Percentiles rank a stretch among this genome's conserved stretches.
Evolutionary conservation across 441 rosid species (phyloP).

Genomic region (Eruca vesicaria): DNA sequence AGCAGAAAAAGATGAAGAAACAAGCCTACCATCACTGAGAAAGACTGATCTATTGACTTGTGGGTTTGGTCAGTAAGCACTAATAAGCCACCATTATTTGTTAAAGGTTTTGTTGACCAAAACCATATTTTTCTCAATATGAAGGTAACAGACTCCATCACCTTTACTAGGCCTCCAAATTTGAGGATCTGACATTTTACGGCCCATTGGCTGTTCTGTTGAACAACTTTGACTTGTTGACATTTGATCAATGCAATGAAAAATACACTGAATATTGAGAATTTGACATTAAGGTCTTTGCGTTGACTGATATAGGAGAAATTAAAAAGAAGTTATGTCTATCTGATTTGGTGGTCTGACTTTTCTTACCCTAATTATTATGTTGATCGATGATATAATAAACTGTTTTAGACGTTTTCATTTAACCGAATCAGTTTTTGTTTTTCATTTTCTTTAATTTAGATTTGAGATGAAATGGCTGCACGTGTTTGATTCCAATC

Average conservation of each 20-base stretch:
- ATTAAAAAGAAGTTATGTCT: not conserved
- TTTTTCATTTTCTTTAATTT: not conserved
- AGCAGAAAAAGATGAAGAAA: not conserved
- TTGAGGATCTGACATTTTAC: not conserved
- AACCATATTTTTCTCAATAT: slow-evolving; percentile 15
- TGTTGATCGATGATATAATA: not conserved
- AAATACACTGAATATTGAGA: not conserved
- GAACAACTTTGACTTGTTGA: not conserved
- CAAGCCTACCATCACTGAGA: not conserved
- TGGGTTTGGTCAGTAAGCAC: slow-evolving; percentile 36
- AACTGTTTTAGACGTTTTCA: not conserved
- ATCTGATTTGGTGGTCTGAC: not conserved
- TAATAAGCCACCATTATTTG: slow-evolving; percentile 16
- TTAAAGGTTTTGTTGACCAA: slow-evolving; percentile 29
- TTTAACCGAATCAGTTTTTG: not conserved
- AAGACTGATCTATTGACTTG: slow-evolving; percentile 15
- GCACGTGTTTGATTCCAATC: not conserved
- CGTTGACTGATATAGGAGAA: not conserved
- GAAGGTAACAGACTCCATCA: not conserved
- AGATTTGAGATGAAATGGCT: not conserved
- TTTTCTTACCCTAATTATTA: not conserved
- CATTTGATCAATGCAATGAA: not conserved
- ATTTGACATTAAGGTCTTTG: slow-evolving; percentile 8
- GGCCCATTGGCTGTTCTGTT: not conserved
- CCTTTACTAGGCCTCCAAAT: not conserved